Evolutionary conservation across 2,329 filamentous ascomycete genomes (phyloP).

Genomic region (Talaromyces sp.): DNA sequence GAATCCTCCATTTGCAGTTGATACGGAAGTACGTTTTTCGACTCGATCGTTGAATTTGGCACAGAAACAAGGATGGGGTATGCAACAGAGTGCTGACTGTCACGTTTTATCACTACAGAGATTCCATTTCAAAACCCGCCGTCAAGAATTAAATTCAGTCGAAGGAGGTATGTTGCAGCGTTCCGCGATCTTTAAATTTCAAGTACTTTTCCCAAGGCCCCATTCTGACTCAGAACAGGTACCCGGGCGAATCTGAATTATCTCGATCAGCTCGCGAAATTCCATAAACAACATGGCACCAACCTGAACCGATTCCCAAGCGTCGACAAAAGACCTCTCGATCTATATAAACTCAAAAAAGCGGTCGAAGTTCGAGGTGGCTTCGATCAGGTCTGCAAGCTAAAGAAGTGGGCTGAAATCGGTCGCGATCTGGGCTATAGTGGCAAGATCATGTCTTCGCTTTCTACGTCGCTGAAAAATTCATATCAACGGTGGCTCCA

Average conservation of each 20-base stretch:
- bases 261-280: conserved; percentile 89
- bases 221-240: conserved; percentile 55
- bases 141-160: conserved; percentile 94
- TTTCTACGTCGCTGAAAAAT: conserved; percentile 96
- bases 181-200: conserved; percentile 28
- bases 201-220: conserved; percentile 29
- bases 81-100: conserved; percentile 27
- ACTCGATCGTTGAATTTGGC: too few species aligned
- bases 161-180: conserved; percentile 73
- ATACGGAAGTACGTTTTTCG: conserved; percentile 73
- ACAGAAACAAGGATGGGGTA: neutral
- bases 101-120: conserved; percentile 53
- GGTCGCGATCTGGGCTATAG: conserved; percentile 95
- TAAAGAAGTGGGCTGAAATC: conserved; percentile 99
- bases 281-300: conserved; percentile 93
- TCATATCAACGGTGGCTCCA: conserved; percentile 96
- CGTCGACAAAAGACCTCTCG: conserved; percentile 94
- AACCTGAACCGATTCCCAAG: conserved; percentile 92
- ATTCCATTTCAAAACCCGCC: conserved; percentile 94
- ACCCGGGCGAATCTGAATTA: conserved; percentile 95
- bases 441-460: conserved; percentile 98
- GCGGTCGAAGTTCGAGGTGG: conserved; percentile 91
- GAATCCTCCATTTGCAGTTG: conserved; percentile 93
- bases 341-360: conserved; percentile 94
- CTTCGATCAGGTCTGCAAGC: conserved; percentile 94